Percentiles rank a stretch among this genome's conserved stretches.
phyloP scores from a whole-genome alignment of 805 yeast species.

The Diddensiella transvaalensis region DNA sequence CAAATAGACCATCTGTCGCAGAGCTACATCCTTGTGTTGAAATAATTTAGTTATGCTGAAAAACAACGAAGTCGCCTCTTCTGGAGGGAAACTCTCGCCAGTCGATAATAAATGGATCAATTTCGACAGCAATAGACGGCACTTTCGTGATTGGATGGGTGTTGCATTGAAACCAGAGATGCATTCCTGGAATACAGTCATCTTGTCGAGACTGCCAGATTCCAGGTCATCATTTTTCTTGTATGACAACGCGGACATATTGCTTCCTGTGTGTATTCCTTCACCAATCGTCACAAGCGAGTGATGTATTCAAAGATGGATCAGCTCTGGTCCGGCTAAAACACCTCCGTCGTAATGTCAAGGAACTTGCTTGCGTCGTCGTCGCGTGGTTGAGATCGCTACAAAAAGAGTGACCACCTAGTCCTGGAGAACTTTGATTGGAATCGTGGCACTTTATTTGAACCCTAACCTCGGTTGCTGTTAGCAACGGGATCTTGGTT shows the following conservation, averaged over 20 bases:
- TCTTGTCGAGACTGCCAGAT: slow-evolving; percentile 80
- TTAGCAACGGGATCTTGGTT: no score
- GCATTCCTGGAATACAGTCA: slow-evolving; percentile 97
- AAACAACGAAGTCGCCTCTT: slow-evolving; percentile 88
- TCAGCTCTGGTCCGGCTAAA: no score
- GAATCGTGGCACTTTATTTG: no score
- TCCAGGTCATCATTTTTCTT: slow-evolving; percentile 79
- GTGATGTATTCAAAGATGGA: no score
- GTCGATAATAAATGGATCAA: slow-evolving; percentile 75
- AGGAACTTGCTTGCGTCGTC: no score
- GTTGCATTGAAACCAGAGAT: slow-evolving; percentile 87
- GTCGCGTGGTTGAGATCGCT: no score
- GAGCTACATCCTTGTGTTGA: slow-evolving; percentile 80
- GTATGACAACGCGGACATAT: slow-evolving; percentile 78
- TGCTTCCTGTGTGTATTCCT: no score
- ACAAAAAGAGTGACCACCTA: no score
- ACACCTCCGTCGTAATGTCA: no score
- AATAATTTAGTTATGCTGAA: slow-evolving; percentile 92
- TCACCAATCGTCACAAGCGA: no score
- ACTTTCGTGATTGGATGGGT: slow-evolving; percentile 82
- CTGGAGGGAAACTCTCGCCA: slow-evolving; percentile 83
- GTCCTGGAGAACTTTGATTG: no score
- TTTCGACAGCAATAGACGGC: slow-evolving; percentile 78
- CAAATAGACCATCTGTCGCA: slow-evolving; percentile 90
- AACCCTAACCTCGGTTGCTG: no score